A percentile compares a stretch with the other conserved stretches of the same genome.
phyloP scores from a whole-genome alignment of 169 alveolate genomes.

The Plasmodium ovale region DNA sequence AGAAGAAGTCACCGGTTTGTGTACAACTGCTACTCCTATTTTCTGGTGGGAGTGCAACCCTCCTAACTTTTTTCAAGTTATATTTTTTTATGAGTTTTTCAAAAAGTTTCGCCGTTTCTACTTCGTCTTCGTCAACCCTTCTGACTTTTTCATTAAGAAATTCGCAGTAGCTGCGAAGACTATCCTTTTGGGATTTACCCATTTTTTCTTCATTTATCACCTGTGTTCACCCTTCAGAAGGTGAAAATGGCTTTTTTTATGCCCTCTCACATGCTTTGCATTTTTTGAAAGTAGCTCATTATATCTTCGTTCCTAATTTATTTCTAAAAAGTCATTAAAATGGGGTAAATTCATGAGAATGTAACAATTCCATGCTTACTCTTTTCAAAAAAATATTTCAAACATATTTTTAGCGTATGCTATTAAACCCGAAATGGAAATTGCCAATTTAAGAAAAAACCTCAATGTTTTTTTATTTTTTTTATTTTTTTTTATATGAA shows the following conservation, averaged over 20 bases:
- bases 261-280: background rate
- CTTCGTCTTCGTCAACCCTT: slow-evolving; percentile 39
- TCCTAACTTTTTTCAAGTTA: slow-evolving; percentile 45
- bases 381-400: too few relatives aligned
- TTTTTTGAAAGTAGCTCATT: background rate
- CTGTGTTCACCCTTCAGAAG: background rate
- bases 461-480: background rate
- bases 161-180: slow-evolving; percentile 14
- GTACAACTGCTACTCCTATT: background rate
- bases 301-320: too few relatives aligned
- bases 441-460: background rate
- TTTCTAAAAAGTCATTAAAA: too few relatives aligned
- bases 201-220: slow-evolving; percentile 1
- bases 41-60: slow-evolving; percentile 1
- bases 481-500: too few relatives aligned
- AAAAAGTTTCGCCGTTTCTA: slow-evolving; percentile 59
- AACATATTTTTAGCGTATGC: too few relatives aligned
- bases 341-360: too few relatives aligned
- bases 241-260: too few relatives aligned
- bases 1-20: slow-evolving; percentile 16
- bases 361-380: too few relatives aligned
- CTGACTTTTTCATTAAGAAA: slow-evolving; percentile 14
- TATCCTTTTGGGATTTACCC: background rate
- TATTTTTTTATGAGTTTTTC: slow-evolving; percentile 69
- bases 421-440: too few relatives aligned